A percentile compares a stretch with the other conserved stretches of the same genome.
Conservation (phyloP, 2,329 filamentous ascomycete species). For the Fusarium sp. region DNA sequence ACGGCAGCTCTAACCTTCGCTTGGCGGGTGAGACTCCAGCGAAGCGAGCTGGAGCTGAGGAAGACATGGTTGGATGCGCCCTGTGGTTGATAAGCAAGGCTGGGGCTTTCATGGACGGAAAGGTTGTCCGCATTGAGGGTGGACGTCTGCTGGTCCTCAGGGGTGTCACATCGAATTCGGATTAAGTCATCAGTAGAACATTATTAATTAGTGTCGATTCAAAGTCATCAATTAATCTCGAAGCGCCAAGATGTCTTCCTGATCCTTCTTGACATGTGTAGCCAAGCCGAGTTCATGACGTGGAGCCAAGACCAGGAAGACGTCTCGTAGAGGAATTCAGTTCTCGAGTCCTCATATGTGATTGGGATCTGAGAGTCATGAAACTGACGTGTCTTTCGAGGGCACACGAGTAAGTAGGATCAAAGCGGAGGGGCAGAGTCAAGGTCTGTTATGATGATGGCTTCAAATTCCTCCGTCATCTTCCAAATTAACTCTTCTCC, state of each 20-base stretch:
- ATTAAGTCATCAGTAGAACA: not conserved
- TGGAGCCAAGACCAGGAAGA: no score
- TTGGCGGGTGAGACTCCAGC: not conserved
- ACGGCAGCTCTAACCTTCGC: not conserved
- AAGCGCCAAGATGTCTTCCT: not conserved
- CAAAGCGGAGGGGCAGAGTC: not conserved
- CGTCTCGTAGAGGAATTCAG: no score
- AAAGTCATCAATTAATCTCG: not conserved
- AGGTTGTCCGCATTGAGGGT: not conserved
- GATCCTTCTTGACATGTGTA: no score
- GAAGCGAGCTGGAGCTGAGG: not conserved
- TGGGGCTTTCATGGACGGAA: not conserved
- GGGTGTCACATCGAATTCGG: not conserved
- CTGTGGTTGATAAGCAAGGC: not conserved
- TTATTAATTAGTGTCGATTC: not conserved
- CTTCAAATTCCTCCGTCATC: no score
- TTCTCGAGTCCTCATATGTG: no score
- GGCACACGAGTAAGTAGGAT: no score
- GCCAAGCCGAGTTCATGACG: no score
- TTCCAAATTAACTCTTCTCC: not conserved
- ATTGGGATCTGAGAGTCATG: no score
- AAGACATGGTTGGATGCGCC: not conserved
- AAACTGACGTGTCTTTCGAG: no score
- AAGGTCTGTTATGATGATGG: not conserved
- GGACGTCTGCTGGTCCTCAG: not conserved